phyloP scores from a whole-genome alignment of 441 rosid genomes.

The Adansonia gregorii region DNA sequence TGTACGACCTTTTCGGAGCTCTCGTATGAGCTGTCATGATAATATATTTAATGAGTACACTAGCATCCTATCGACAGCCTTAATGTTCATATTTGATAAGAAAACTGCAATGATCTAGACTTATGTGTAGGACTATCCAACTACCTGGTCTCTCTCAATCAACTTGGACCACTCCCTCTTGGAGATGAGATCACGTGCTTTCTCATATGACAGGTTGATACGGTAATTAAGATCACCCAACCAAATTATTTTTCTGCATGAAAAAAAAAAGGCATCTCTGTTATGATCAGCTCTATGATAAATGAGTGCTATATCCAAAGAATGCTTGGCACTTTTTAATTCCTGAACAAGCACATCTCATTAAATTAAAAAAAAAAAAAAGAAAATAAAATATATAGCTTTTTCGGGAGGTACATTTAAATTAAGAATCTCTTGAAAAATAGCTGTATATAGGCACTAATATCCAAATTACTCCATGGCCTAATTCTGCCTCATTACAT shows the following conservation, averaged over 20 bases:
- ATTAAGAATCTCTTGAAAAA: neutral
- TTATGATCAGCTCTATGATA: neutral
- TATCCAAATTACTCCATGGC: neutral
- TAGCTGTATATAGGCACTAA: neutral
- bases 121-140: neutral
- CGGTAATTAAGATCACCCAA: constrained; percentile 94
- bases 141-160: constrained; percentile 85
- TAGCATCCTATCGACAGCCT: constrained; percentile 20
- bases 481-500: neutral
- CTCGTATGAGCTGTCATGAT: constrained; percentile 64
- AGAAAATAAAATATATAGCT: too few relatives aligned
- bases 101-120: neutral
- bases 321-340: constrained; percentile 5
- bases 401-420: neutral
- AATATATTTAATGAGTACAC: constrained; percentile 17
- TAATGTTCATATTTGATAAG: constrained; percentile 1
- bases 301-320: neutral
- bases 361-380: neutral
- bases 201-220: constrained; percentile 76
- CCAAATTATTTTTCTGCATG: constrained; percentile 78
- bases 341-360: neutral
- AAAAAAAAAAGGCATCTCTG: constrained; percentile 15
- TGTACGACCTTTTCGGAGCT: constrained; percentile 66
- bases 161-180: constrained; percentile 72
- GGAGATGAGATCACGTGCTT: constrained; percentile 63